Base-by-base conservation (phyloP, 2,329 filamentous ascomycete genomes). In the Colletotrichum truncatum region DNA sequence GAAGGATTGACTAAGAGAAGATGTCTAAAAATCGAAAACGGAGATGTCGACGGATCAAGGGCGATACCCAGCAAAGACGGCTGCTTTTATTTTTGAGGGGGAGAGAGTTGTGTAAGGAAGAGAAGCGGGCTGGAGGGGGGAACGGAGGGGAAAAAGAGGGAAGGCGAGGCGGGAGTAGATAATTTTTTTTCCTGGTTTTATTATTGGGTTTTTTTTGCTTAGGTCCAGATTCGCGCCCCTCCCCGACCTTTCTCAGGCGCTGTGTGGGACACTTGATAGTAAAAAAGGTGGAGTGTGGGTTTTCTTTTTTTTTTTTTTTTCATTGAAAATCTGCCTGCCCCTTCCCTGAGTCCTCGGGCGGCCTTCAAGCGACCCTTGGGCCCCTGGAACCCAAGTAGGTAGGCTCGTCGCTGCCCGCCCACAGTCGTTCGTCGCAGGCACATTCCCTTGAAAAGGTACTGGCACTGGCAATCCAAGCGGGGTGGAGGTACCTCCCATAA, bases 1-100 rank as follows among this genome's bases (percentile, higher is more conserved):
- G 85, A 82, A 77, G 77, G 77, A 78, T 79, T 81, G 67, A 69
- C 69, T 67, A 41, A 59, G 67, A 68, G 68, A 67, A 56, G 60
- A 67, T 69, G 69, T 60, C 65, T 67, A 68, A 66, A 68, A 64
- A 66, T 70, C 68, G 60, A 64, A 66, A 62, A 63, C 56, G 67
- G 59, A 67, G 52, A 66, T 68, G 39, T 66, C 70, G 72, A 71
- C 70, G 68, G 68, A 70, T 66, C 67, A 69, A 61, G 64, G 52
- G 59, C 49, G 61, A 59, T 66, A 64, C 53, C 60, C 59, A 66
- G 64, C 60, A 41, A 66, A 54, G 52, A 56, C 59, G 52, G 39
- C 59, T 66, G 64, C 60, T 66, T 66, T 39, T 64, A 41, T 23
- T 51, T 63, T 57, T 64, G 43, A 28, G 32, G 30, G 60, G 57